Evolutionary conservation across 768 basidiomycete species (phyloP).

Genomic region (Auricularia sp.): DNA sequence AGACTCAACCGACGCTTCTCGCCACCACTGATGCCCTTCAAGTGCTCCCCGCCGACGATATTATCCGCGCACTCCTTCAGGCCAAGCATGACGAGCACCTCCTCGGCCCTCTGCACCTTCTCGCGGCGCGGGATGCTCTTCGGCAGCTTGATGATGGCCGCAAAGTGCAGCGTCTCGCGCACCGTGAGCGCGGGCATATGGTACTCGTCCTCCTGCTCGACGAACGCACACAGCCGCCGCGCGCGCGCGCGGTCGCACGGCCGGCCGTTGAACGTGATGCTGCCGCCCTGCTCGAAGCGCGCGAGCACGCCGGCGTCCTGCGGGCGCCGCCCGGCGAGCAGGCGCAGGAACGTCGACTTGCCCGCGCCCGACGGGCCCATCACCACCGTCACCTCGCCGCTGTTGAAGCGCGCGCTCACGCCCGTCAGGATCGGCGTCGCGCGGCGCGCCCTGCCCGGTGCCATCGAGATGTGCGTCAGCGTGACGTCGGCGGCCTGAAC

Average conservation of each 20-base stretch:
- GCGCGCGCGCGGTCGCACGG: slow-evolving; percentile 7
- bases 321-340: slow-evolving; percentile 21
- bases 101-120: slow-evolving; percentile 34
- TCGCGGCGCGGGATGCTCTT: slow-evolving; percentile 20
- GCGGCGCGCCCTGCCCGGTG: slow-evolving; percentile 8
- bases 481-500: slow-evolving; percentile 17
- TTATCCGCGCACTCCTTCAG: slow-evolving; percentile 36
- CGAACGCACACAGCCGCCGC: slow-evolving; percentile 20
- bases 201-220: slow-evolving; percentile 31
- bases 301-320: slow-evolving; percentile 20
- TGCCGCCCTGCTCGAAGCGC: slow-evolving; percentile 21
- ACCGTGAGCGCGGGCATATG: slow-evolving; percentile 27
- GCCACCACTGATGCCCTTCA: slow-evolving; percentile 38
- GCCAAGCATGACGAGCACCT: slow-evolving; percentile 34
- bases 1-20: slow-evolving; percentile 37
- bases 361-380: slow-evolving; percentile 21
- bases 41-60: slow-evolving; percentile 31
- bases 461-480: slow-evolving; percentile 4
- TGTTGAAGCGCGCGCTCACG: slow-evolving; percentile 21
- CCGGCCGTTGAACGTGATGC: slow-evolving; percentile 21
- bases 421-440: slow-evolving; percentile 23
- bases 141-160: slow-evolving; percentile 30
- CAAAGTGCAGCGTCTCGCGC: slow-evolving; percentile 27
- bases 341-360: slow-evolving; percentile 26
- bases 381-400: slow-evolving; percentile 27